phyloP scores from a whole-genome alignment of 179 eudicot species.

The Monotropa hypopitys region DNA sequence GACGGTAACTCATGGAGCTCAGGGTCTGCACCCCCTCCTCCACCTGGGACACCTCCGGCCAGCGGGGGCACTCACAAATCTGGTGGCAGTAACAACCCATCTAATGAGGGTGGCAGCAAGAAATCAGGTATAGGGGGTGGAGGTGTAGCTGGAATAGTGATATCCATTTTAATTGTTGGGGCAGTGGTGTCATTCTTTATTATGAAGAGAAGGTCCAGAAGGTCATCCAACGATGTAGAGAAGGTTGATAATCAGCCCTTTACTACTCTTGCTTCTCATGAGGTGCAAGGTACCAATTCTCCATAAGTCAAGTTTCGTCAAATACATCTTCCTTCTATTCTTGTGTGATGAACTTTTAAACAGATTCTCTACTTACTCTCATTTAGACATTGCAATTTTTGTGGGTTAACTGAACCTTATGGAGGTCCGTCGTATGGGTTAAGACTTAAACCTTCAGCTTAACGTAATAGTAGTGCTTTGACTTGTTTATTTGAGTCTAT shows the following conservation, averaged over 20 bases:
- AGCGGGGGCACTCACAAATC: conserved; percentile 29
- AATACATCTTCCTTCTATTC: background rate
- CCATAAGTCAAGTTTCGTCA: background rate
- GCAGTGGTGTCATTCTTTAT: conserved; percentile 59
- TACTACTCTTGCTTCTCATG: conserved; percentile 49
- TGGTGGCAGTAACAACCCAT: conserved; percentile 23
- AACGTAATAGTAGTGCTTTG: background rate
- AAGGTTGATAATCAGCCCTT: conserved; percentile 65
- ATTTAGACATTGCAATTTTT: background rate
- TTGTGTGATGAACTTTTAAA: background rate
- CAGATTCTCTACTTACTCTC: background rate
- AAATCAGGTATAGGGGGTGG: conserved; percentile 75
- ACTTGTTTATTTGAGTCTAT: background rate
- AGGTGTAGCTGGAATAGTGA: conserved; percentile 69
- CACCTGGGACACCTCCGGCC: conserved; percentile 68
- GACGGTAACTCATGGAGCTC: conserved; percentile 73
- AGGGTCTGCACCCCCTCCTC: conserved; percentile 93
- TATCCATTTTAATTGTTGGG: conserved; percentile 57
- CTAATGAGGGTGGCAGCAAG: conserved; percentile 25
- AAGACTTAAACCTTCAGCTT: background rate
- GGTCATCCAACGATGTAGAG: conserved; percentile 53
- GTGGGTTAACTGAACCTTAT: background rate
- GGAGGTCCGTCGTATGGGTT: background rate
- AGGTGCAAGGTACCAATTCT: conserved; percentile 41
- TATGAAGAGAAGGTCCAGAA: conserved; percentile 58